Evolutionary conservation across 305 asterid species (phyloP).

Genomic region (Euphrasia arctica): DNA sequence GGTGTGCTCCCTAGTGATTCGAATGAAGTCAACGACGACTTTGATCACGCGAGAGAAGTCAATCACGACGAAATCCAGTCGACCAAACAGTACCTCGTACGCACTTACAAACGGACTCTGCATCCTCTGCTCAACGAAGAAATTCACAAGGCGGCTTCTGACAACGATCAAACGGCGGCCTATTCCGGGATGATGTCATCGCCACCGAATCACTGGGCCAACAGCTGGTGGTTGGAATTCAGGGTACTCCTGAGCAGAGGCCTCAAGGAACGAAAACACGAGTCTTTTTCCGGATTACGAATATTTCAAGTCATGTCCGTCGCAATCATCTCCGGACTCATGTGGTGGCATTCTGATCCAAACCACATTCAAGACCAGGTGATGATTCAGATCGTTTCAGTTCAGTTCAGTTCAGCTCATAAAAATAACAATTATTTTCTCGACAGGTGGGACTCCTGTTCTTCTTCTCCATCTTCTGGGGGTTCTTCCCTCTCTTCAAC

Average conservation of each 20-base stretch:
- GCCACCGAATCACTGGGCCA: slow-evolving; percentile 55
- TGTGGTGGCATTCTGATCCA: slow-evolving; percentile 91
- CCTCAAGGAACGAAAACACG: slow-evolving; percentile 74
- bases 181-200: slow-evolving; percentile 25
- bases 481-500: slow-evolving; percentile 72
- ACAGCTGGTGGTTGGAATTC: slow-evolving; percentile 86
- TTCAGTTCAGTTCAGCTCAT: no score
- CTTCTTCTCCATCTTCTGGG: slow-evolving; percentile 95
- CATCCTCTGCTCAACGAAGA: slow-evolving; percentile 56
- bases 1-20: slow-evolving; percentile 70
- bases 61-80: slow-evolving; percentile 48
- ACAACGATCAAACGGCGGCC: slow-evolving; percentile 4
- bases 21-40: no score
- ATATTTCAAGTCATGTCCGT: slow-evolving; percentile 89
- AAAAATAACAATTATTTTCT: no score
- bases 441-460: slow-evolving; percentile 63
- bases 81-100: slow-evolving; percentile 53
- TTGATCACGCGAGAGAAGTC: slow-evolving; percentile 40
- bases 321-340: slow-evolving; percentile 71
- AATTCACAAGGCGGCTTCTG: slow-evolving; percentile 28
- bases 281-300: slow-evolving; percentile 62
- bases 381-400: neutral
- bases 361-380: slow-evolving; percentile 94
- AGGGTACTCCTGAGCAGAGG: slow-evolving; percentile 77
- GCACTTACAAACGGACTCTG: slow-evolving; percentile 52